Evolutionary conservation across 2,329 filamentous ascomycete species (phyloP).

Genomic region (Sporothrix schenckii): DNA sequence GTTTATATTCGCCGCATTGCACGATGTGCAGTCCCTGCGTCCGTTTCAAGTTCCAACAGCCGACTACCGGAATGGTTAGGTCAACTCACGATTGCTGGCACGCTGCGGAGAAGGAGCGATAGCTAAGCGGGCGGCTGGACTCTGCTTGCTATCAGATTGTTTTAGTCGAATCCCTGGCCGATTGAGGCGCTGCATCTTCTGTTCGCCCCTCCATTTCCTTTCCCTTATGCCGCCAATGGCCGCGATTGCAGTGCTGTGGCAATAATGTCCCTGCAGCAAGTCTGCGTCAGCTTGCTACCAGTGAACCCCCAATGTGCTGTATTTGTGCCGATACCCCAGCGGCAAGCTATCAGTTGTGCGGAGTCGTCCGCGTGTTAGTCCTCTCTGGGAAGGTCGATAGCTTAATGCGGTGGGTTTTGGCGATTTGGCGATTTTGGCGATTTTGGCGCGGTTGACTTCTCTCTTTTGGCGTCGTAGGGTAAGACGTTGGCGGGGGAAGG

Average conservation of each 20-base stretch:
- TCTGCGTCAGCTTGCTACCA: no score
- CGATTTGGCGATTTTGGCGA: not conserved
- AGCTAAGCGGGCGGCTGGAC: not conserved
- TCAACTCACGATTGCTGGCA: not conserved
- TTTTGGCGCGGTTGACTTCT: slow-evolving; percentile 3
- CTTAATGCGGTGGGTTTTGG: slow-evolving; percentile 12
- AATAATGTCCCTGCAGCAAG: not conserved
- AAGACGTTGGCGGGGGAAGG: not conserved
- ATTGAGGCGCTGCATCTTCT: not conserved
- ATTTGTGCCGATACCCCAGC: slow-evolving; percentile 1
- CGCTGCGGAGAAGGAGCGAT: not conserved
- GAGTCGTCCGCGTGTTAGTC: slow-evolving; percentile 26
- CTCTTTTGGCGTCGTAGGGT: not conserved
- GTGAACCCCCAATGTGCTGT: no score
- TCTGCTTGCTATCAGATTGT: slow-evolving; percentile 24
- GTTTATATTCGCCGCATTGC: no score
- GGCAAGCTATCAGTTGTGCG: slow-evolving; percentile 29
- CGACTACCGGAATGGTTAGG: slow-evolving; percentile 1
- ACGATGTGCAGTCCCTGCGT: no score
- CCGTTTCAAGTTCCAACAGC: not conserved
- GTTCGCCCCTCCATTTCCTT: not conserved
- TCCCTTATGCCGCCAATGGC: slow-evolving; percentile 13
- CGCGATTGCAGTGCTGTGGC: not conserved
- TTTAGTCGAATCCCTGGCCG: not conserved
- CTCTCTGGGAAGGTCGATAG: slow-evolving; percentile 26